Evolutionary conservation across 2,329 filamentous ascomycete genomes (phyloP).

Genomic region (Claviceps maximensis): DNA sequence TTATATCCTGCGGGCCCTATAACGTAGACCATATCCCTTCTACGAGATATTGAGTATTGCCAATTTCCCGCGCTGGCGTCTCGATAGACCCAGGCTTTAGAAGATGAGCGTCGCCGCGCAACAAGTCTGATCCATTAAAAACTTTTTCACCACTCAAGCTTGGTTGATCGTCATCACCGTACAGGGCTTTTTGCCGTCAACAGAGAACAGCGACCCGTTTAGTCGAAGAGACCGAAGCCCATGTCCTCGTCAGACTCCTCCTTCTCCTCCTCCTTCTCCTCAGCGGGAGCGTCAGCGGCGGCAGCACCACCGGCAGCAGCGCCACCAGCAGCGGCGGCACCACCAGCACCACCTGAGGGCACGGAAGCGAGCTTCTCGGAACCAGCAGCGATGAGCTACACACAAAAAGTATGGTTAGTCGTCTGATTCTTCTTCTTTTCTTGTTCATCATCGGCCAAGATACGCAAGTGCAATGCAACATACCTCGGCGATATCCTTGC

Average conservation of each 20-base stretch:
- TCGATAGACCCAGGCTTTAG: constrained; percentile 10
- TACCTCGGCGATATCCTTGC: constrained; percentile 90
- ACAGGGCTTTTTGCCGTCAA: constrained; percentile 3
- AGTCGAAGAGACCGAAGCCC: constrained; percentile 67
- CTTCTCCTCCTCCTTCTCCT: constrained; percentile 74
- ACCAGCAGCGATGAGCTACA: constrained; percentile 80
- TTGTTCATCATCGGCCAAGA: neutral
- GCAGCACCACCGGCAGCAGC: constrained; percentile 54
- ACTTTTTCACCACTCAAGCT: constrained; percentile 8
- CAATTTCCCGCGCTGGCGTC: constrained; percentile 15
- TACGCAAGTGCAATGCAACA: constrained; percentile 15
- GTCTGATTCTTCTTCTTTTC: neutral
- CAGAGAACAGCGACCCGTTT: constrained; percentile 30
- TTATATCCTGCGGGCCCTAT: constrained; percentile 14
- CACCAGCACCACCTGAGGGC: constrained; percentile 77
- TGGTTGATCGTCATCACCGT: constrained; percentile 9
- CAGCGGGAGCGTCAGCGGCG: constrained; percentile 38
- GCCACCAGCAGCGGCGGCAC: constrained; percentile 52
- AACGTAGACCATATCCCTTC: constrained; percentile 16
- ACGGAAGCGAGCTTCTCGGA: constrained; percentile 93
- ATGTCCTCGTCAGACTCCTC: constrained; percentile 63
- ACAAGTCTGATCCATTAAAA: constrained; percentile 16
- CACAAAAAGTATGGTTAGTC: constrained; percentile 10
- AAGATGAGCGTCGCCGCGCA: constrained; percentile 16
- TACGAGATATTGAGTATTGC: constrained; percentile 15